A percentile compares a stretch with the other conserved stretches of the same genome.
Evolutionary conservation across 2,329 filamentous ascomycete species (phyloP).

Genomic region (Diaporthe sp.): DNA sequence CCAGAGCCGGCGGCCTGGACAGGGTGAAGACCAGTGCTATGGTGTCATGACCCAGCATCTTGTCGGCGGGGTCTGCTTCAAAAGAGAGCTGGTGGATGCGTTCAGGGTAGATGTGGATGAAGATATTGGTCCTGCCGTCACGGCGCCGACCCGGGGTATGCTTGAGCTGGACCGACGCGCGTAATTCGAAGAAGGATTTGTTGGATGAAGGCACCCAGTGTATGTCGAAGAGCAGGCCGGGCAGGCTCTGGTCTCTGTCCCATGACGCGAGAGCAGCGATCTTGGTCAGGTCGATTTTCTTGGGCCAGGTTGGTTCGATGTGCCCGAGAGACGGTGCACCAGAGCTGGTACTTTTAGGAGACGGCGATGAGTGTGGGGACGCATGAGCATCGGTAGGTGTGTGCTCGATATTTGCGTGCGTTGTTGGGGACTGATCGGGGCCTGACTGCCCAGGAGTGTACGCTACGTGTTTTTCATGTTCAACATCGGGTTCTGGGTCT

Average conservation of each 20-base stretch:
- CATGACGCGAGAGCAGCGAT: constrained; percentile 28
- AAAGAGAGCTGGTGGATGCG: constrained; percentile 22
- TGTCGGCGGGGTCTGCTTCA: constrained; percentile 10
- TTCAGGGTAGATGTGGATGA: constrained; percentile 34
- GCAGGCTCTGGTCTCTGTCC: background rate
- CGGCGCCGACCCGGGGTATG: background rate
- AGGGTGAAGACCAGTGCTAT: constrained; percentile 20
- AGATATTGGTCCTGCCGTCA: constrained; percentile 33
- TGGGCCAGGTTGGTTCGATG: constrained; percentile 34
- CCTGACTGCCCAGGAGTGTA: background rate
- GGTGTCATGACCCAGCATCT: constrained; percentile 24
- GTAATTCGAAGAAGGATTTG: constrained; percentile 34
- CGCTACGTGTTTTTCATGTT: background rate
- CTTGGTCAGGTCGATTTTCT: constrained; percentile 28
- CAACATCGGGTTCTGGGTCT: background rate
- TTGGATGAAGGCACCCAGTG: constrained; percentile 31
- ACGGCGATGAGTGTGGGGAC: background rate
- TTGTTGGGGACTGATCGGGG: background rate
- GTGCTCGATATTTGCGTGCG: no score
- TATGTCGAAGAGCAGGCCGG: constrained; percentile 30
- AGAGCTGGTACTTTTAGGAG: background rate
- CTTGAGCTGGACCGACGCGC: constrained; percentile 14
- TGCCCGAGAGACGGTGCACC: constrained; percentile 10
- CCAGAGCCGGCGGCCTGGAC: constrained; percentile 20
- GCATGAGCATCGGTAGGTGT: background rate